Conservation (phyloP, 2,329 filamentous ascomycete species). For the Penicillium sp. region DNA sequence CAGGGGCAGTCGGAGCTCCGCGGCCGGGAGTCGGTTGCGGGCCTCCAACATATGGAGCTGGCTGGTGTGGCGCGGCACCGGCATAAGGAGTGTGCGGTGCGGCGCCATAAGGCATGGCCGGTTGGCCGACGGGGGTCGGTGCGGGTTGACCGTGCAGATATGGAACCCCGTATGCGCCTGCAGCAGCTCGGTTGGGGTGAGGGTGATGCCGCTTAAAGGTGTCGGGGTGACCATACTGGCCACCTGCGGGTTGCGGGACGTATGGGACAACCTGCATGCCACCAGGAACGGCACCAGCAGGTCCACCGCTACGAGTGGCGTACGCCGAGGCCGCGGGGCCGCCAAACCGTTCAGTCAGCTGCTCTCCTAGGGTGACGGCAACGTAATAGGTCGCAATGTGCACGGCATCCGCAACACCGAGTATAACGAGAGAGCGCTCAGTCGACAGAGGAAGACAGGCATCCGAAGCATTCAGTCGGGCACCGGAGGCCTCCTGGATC, state of each 20-base stretch:
- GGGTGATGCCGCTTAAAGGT: conserved; percentile 74
- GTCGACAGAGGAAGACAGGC: conserved; percentile 90
- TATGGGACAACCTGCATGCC: conserved; percentile 99
- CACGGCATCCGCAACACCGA: conserved; percentile 95
- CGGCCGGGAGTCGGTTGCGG: conserved; percentile 61
- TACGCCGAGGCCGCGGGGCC: conserved; percentile 97
- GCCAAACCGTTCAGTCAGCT: conserved; percentile 93
- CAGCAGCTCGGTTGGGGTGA: conserved; percentile 71
- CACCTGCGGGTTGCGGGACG: conserved; percentile 85
- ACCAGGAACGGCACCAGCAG: conserved; percentile 88
- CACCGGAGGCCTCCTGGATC: conserved; percentile 96
- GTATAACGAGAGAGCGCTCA: conserved; percentile 94
- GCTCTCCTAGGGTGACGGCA: conserved; percentile 94
- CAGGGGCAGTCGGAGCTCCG: conserved; percentile 63
- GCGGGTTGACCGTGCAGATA: conserved; percentile 68
- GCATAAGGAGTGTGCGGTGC: conserved; percentile 74
- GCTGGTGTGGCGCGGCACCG: conserved; percentile 74
- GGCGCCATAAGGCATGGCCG: conserved; percentile 74
- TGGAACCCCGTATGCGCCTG: conserved; percentile 66
- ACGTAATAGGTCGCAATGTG: conserved; percentile 99
- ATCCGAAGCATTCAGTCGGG: conserved; percentile 93
- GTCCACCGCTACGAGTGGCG: conserved; percentile 87
- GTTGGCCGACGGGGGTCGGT: conserved; percentile 54
- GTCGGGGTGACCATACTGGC: conserved; percentile 87
- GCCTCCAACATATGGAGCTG: conserved; percentile 60